Percentiles rank a stretch among this genome's conserved stretches.
Conservation (phyloP, 495 filamentous ascomycete species). For the Aspergillus mulundensis region DNA sequence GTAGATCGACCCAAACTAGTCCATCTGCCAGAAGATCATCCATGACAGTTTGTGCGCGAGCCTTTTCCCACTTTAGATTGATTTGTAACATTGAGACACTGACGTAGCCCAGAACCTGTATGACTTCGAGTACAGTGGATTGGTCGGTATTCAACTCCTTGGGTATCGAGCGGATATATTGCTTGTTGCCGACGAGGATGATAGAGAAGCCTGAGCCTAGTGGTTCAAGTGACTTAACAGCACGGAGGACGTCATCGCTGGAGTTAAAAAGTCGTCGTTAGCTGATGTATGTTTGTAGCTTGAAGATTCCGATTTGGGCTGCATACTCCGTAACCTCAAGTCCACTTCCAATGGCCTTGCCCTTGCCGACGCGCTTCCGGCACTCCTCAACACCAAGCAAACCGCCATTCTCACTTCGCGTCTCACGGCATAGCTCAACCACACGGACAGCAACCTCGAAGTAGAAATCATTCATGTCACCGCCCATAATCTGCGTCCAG, state of each 20-base stretch:
- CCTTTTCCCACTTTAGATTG: slow-evolving; percentile 84
- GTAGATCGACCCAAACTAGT: slow-evolving; percentile 90
- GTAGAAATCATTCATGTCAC: slow-evolving; percentile 95
- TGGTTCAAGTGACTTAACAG: slow-evolving; percentile 81
- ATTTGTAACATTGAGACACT: slow-evolving; percentile 85
- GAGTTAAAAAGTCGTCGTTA: slow-evolving; percentile 1
- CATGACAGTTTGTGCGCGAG: slow-evolving; percentile 80
- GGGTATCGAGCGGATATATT: slow-evolving; percentile 88
- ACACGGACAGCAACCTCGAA: slow-evolving; percentile 92
- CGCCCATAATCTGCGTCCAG: slow-evolving; percentile 89
- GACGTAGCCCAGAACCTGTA: slow-evolving; percentile 81
- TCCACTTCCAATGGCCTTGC: slow-evolving; percentile 62
- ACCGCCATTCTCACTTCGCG: slow-evolving; percentile 87
- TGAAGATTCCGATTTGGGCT: neutral
- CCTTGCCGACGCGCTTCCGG: slow-evolving; percentile 64
- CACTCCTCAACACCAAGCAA: slow-evolving; percentile 83
- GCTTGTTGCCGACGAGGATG: slow-evolving; percentile 71
- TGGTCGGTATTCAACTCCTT: slow-evolving; percentile 97
- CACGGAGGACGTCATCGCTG: slow-evolving; percentile 87
- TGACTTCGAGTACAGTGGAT: slow-evolving; percentile 83
- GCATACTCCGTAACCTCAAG: slow-evolving; percentile 66
- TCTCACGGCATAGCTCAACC: slow-evolving; percentile 87
- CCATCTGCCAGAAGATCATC: slow-evolving; percentile 89
- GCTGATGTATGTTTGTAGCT: neutral
- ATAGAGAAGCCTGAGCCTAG: slow-evolving; percentile 85